Conservation (phyloP, 768 basidiomycete genomes). For the Tricholomella constricta region DNA sequence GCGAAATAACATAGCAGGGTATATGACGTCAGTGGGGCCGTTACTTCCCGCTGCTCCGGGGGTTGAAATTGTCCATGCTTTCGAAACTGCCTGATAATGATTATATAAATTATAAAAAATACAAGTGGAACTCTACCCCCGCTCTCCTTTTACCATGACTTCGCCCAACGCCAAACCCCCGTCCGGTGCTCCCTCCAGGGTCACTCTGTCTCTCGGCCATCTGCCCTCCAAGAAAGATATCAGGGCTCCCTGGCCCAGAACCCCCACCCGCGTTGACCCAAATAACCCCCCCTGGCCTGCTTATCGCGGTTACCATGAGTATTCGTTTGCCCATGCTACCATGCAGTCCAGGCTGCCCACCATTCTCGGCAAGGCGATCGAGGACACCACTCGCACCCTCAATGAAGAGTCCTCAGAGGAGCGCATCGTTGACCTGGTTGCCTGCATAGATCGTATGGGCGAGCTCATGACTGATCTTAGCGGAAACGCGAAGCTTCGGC, state of each 20-base stretch:
- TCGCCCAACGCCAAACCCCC: slow-evolving; percentile 13
- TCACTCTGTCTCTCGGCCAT: slow-evolving; percentile 74
- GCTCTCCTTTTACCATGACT: slow-evolving; percentile 12
- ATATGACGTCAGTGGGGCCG: slow-evolving; percentile 14
- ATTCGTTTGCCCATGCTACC: slow-evolving; percentile 86
- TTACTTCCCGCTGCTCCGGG: background rate
- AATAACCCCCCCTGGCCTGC: slow-evolving; percentile 87
- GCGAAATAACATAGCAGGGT: too few relatives aligned
- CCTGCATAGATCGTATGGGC: slow-evolving; percentile 89
- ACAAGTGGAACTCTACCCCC: slow-evolving; percentile 3
- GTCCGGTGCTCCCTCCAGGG: slow-evolving; percentile 51
- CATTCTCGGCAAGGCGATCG: slow-evolving; percentile 94
- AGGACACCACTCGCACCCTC: slow-evolving; percentile 85
- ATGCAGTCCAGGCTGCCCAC: slow-evolving; percentile 97
- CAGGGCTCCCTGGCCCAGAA: slow-evolving; percentile 71
- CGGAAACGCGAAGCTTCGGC: slow-evolving; percentile 79
- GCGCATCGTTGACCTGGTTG: slow-evolving; percentile 77
- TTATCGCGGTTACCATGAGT: slow-evolving; percentile 79
- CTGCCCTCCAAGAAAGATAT: slow-evolving; percentile 74
- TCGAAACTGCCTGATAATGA: background rate
- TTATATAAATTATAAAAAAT: background rate
- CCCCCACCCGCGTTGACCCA: slow-evolving; percentile 77
- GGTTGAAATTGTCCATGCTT: background rate
- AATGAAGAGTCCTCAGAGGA: slow-evolving; percentile 87
- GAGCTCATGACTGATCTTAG: slow-evolving; percentile 86